Evolutionary conservation across 2,329 filamentous ascomycete genomes (phyloP).

Genomic region (Talaromyces sp.): DNA sequence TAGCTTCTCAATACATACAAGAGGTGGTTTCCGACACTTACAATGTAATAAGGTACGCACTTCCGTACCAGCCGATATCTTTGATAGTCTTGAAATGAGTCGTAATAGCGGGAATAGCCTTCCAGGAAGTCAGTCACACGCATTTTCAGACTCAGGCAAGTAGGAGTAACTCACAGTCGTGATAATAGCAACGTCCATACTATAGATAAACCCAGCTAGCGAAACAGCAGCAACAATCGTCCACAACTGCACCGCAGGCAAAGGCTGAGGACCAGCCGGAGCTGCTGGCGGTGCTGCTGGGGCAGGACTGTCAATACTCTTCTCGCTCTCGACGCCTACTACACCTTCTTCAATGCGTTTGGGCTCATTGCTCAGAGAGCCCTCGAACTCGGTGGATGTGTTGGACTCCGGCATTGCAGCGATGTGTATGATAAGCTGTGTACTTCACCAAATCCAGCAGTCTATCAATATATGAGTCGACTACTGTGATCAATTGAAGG

Average conservation of each 20-base stretch:
- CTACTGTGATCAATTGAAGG: background rate
- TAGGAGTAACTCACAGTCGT: slow-evolving; percentile 8
- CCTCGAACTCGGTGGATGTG: background rate
- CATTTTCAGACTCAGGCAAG: background rate
- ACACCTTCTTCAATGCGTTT: slow-evolving; percentile 4
- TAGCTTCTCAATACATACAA: background rate
- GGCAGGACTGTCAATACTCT: background rate
- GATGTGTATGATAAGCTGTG: background rate
- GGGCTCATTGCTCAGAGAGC: slow-evolving; percentile 15
- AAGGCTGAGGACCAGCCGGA: background rate
- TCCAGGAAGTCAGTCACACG: background rate
- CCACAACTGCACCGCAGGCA: slow-evolving; percentile 15
- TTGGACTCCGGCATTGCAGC: slow-evolving; percentile 11
- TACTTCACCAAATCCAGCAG: background rate
- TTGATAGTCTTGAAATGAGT: slow-evolving; percentile 17
- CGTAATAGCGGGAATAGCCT: slow-evolving; percentile 17
- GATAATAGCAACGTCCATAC: slow-evolving; percentile 16
- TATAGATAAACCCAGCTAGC: slow-evolving; percentile 14
- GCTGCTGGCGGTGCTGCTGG: background rate
- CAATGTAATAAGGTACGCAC: slow-evolving; percentile 17
- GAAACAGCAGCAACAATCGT: slow-evolving; percentile 18
- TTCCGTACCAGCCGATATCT: slow-evolving; percentile 18
- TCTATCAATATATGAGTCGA: background rate
- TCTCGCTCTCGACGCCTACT: background rate
- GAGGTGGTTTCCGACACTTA: background rate